These are phyloP conservation scores for Alternaria triticina DNA, from an alignment of 2,329 filamentous ascomycete species.

Conservation along the genomic window DNA sequence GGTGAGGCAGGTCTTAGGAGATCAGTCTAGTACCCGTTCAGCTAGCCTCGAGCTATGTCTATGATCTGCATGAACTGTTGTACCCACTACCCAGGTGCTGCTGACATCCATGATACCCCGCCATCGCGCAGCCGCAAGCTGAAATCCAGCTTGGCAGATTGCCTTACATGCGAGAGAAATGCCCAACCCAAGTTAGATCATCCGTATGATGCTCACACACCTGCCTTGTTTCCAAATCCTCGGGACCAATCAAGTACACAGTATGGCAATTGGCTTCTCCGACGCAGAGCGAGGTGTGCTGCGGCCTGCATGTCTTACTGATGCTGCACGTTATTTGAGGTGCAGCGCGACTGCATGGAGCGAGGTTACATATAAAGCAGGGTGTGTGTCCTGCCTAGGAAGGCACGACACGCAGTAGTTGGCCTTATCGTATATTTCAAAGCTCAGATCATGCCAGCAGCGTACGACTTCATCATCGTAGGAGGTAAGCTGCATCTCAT, in stretches of 20 bases:
- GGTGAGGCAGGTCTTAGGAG: not conserved
- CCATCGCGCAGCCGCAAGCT: not conserved
- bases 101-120: not conserved
- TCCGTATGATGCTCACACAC: not conserved
- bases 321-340: not conserved
- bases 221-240: not conserved
- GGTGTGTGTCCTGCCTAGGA: not conserved
- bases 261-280: not conserved
- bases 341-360: not conserved
- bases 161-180: not conserved
- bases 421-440: not conserved
- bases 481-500: conserved; percentile 36
- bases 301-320: not conserved
- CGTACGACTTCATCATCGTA: conserved; percentile 51
- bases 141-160: not conserved
- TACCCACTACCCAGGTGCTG: not conserved
- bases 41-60: not conserved
- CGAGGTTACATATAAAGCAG: not conserved
- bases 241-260: not conserved
- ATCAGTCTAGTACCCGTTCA: not conserved
- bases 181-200: not conserved
- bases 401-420: not conserved
- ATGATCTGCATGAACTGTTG: not conserved
- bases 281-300: not conserved
- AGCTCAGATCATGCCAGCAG: conserved; percentile 16